Percentiles rank a stretch among this genome's conserved stretches.
phyloP scores from a whole-genome alignment of 345 rosid species.

The Pistacia atlantica region DNA sequence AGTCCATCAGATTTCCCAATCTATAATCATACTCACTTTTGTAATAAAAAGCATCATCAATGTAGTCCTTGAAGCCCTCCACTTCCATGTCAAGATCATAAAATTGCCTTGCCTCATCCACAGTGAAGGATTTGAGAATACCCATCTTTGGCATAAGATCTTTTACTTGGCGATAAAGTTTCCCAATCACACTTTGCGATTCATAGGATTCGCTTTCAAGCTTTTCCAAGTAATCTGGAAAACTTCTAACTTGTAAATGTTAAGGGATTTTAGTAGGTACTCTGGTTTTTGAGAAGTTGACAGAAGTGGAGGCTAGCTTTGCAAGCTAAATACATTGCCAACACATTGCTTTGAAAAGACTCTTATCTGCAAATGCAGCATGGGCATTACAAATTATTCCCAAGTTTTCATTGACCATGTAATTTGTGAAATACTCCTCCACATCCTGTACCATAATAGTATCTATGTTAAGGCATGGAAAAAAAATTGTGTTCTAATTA shows the following conservation, averaged over 20 bases:
- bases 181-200: conserved; percentile 46
- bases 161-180: conserved; percentile 55
- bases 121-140: conserved; percentile 35
- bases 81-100: conserved; percentile 64
- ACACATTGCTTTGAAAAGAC: conserved; percentile 42
- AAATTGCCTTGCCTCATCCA: conserved; percentile 29
- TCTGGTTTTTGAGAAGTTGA: conserved; percentile 67
- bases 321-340: conserved; percentile 46
- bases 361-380: conserved; percentile 42
- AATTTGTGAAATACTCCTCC: conserved; percentile 46
- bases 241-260: conserved; percentile 38
- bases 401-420: conserved; percentile 52
- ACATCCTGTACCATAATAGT: conserved; percentile 42
- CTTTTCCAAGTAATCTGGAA: conserved; percentile 73
- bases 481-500: no score
- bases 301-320: conserved; percentile 42
- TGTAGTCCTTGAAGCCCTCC: conserved; percentile 37
- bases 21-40: conserved; percentile 44
- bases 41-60: conserved; percentile 34
- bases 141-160: conserved; percentile 28
- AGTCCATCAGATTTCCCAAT: conserved; percentile 50
- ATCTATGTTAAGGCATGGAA: neutral
- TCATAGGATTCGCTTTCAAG: conserved; percentile 43
- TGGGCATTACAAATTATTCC: conserved; percentile 56
- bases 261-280: conserved; percentile 49